Evolutionary conservation across 2,329 filamentous ascomycete genomes (phyloP).

Genomic region (Colletotrichum spinosum): DNA sequence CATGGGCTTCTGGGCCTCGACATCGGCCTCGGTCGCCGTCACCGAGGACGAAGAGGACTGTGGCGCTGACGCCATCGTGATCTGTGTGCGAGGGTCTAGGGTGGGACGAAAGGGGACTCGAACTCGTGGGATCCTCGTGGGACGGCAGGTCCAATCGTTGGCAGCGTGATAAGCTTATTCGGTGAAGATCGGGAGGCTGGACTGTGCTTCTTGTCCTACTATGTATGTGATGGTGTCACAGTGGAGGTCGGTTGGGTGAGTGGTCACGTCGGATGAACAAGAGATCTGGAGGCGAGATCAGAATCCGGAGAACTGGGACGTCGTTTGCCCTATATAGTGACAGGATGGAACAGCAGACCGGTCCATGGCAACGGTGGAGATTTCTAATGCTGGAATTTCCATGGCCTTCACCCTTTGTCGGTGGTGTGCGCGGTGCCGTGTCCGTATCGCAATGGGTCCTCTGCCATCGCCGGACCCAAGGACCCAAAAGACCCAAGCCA

Average conservation of each 20-base stretch:
- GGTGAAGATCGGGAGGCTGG: neutral
- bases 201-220: slow-evolving; percentile 8
- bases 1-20: slow-evolving; percentile 53
- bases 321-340: slow-evolving; percentile 26
- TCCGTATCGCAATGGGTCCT: slow-evolving; percentile 23
- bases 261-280: slow-evolving; percentile 15
- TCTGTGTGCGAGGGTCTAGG: neutral
- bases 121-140: slow-evolving; percentile 1
- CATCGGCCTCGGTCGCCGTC: slow-evolving; percentile 51
- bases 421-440: neutral
- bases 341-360: neutral
- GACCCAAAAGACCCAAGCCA: no score
- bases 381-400: slow-evolving; percentile 29
- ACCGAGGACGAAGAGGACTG: slow-evolving; percentile 45
- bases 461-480: slow-evolving; percentile 18
- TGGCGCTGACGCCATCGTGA: slow-evolving; percentile 37
- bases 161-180: slow-evolving; percentile 22
- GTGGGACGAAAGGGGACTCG: neutral
- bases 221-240: neutral
- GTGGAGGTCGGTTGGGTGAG: neutral
- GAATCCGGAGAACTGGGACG: slow-evolving; percentile 25
- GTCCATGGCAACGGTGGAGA: slow-evolving; percentile 18
- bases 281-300: slow-evolving; percentile 29
- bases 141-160: neutral
- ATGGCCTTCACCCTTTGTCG: slow-evolving; percentile 33